Conservation (phyloP, 352 stramenopile species). For the Phytophthora macrochlamydospora region DNA sequence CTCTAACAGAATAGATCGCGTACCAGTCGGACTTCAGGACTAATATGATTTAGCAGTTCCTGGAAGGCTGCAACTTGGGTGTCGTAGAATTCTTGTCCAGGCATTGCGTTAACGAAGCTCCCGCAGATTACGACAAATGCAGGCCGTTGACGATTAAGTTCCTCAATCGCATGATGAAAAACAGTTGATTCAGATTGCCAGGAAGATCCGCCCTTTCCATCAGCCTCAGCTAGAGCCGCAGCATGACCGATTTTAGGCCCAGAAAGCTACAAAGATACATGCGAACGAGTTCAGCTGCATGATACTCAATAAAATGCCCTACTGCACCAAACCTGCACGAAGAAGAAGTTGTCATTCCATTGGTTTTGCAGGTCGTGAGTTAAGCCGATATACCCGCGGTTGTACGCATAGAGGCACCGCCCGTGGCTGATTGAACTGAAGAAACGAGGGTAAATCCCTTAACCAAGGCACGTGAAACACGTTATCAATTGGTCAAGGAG, state of each 20-base stretch:
- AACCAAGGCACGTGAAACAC: too few species aligned
- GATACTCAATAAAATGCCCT: neutral
- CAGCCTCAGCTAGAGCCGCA: conserved; percentile 35
- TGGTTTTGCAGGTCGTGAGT: conserved; percentile 80
- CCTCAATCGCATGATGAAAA: conserved; percentile 54
- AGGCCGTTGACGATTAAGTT: conserved; percentile 55
- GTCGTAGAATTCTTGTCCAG: conserved; percentile 42
- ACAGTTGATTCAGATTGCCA: conserved; percentile 46
- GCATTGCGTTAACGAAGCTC: conserved; percentile 53
- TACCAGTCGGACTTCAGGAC: conserved; percentile 64
- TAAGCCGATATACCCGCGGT: conserved; percentile 63
- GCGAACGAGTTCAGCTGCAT: neutral
- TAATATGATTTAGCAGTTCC: conserved; percentile 65
- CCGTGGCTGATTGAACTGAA: conserved; percentile 54
- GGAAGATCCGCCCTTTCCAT: conserved; percentile 44
- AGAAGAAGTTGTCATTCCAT: conserved; percentile 68
- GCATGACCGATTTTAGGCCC: conserved; percentile 49
- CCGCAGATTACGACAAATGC: conserved; percentile 76
- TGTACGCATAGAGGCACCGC: conserved; percentile 61
- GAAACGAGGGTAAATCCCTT: conserved; percentile 78
- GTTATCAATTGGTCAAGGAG: too few species aligned
- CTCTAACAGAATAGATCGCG: neutral
- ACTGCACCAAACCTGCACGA: conserved; percentile 56
- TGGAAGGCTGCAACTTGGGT: conserved; percentile 63
- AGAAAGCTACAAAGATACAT: conserved; percentile 44